phyloP scores from a whole-genome alignment of 2,329 filamentous ascomycete genomes.

The Neofusicoccum sp. region DNA sequence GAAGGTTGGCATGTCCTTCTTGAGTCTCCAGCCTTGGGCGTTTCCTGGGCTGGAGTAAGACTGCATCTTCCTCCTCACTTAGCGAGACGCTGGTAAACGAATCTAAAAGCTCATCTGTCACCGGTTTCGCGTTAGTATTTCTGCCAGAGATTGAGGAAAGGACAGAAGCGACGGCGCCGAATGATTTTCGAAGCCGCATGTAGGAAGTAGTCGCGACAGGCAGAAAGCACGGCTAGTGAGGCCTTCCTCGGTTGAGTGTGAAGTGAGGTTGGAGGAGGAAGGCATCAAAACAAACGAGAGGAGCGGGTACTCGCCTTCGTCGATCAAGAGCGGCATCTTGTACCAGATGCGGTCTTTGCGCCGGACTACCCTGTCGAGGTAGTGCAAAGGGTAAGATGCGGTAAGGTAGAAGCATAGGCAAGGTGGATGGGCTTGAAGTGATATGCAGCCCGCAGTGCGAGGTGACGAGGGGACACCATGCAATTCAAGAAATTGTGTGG shows the following conservation, averaged over 20 bases:
- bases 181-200: background rate
- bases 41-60: background rate
- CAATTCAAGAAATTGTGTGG: background rate
- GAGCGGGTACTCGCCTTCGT: background rate
- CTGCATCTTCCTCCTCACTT: background rate
- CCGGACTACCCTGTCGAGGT: background rate
- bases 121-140: background rate
- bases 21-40: background rate
- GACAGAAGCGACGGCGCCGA: background rate
- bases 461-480: background rate
- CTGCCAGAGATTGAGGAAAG: background rate
- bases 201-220: too few relatives aligned
- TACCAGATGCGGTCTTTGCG: background rate
- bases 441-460: background rate
- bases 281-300: slow-evolving; percentile 1
- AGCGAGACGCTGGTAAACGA: background rate
- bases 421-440: too few relatives aligned
- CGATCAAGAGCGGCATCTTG: background rate
- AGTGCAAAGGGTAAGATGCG: too few relatives aligned
- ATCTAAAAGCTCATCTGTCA: background rate
- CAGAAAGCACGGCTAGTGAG: too few relatives aligned
- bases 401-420: too few relatives aligned
- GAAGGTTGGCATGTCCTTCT: background rate
- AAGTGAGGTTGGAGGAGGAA: background rate
- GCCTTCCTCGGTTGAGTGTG: background rate